Evolutionary conservation across 441 rosid genomes (phyloP).

Genomic region (Populus hybrid): DNA sequence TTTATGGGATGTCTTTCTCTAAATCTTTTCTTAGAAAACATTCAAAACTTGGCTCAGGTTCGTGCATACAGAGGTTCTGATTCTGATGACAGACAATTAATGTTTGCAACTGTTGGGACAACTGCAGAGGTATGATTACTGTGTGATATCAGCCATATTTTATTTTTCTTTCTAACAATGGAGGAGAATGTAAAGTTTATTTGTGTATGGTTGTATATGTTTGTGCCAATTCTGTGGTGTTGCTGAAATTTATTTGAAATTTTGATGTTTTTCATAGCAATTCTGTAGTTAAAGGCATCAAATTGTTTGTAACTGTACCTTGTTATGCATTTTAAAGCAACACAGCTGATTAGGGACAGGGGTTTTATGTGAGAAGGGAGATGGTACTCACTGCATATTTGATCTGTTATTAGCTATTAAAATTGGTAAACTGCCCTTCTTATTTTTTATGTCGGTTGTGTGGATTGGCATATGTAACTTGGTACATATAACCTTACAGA

Average conservation of each 20-base stretch:
- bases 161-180: background rate
- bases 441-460: background rate
- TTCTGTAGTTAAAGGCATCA: background rate
- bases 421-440: background rate
- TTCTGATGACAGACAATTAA: conserved; percentile 30
- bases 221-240: background rate
- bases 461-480: background rate
- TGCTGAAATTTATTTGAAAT: background rate
- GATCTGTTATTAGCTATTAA: background rate
- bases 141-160: background rate
- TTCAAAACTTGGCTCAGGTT: conserved; percentile 45
- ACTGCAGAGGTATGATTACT: conserved; percentile 75
- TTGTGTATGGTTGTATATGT: background rate
- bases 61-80: conserved; percentile 45
- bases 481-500: conserved; percentile 42
- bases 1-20: conserved; percentile 11
- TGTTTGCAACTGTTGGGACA: conserved; percentile 69
- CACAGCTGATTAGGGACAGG: background rate
- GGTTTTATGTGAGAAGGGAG: background rate
- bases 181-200: conserved; percentile 3
- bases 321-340: background rate
- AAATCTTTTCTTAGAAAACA: conserved; percentile 1
- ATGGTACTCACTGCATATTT: background rate
- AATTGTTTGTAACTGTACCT: background rate
- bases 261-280: background rate